Evolutionary conservation across 805 yeast species (phyloP), one percentile per base, ranked within the genome.

Genomic region (Barnettozyma vustinii): DNA sequence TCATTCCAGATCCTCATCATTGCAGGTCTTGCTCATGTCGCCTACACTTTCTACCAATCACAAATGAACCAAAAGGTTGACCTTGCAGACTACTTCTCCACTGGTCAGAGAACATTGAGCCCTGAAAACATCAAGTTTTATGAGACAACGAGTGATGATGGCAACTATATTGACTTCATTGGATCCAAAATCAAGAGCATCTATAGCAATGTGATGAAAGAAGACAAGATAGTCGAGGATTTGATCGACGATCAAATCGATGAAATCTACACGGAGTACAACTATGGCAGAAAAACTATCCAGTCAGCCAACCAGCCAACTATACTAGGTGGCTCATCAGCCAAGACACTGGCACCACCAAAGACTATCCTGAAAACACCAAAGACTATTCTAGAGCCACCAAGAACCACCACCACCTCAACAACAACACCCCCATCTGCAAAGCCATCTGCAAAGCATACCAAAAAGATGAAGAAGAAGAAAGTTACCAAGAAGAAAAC

Each of bases 41-140:
- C 51, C 9, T 59, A 54, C 52, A 37, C 48, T 18, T 18, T 51
- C 15, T 60, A 56, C 42, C 42, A 48, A n/a, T 47, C 51, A 15
- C 51, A 36, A 46, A 44, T 44, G 2, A 23, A 26, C 16, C 44
- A 46, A 12, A 45, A 47, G 5, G 15, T 43, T 18, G 60, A 58
- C 39, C 23, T 54, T n/a, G 52, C 57, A 3, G 64, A 59, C 13
- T 61, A 60, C 44, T 59, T 60, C 44, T 56, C 63, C 2, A 52
- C 58, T 51, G 46, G 42, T 20, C 53, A 50, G 43, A 47, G 48
- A 40, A 43, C 50, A 1, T 40, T 51, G 30, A 53, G 51, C 15
- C 52, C 54, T 12, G 52, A 26, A 15, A n/a, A 41, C 13, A 16
- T 40, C 9, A 9, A 23, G 13, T 3, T 35, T 18, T 20, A 25